Percentiles rank a stretch among this genome's conserved stretches.
Evolutionary conservation across 306 rosid species (phyloP).

Genomic region (Cucurbita ficifolia): DNA sequence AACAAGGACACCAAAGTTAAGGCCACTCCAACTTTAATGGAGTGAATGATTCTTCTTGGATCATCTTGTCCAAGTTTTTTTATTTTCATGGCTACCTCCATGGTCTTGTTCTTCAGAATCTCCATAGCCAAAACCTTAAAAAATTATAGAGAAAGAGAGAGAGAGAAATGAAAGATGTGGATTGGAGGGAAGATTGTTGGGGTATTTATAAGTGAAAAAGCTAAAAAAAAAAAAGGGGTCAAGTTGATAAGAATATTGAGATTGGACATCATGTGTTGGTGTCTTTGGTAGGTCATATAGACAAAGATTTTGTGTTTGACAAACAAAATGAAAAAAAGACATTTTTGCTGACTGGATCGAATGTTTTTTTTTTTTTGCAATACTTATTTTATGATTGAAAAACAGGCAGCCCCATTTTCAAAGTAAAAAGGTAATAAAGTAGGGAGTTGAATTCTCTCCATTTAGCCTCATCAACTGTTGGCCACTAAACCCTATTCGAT

Average conservation of each 20-base stretch:
- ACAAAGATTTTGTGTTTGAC: conserved; percentile 11
- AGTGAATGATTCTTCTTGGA: conserved; percentile 75
- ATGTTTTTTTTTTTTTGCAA: neutral
- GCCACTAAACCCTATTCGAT: neutral
- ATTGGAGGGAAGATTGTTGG: neutral
- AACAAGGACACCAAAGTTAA: conserved; percentile 68
- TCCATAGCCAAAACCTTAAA: conserved; percentile 25
- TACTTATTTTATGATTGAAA: neutral
- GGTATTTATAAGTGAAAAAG: conserved; percentile 27
- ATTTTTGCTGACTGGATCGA: conserved; percentile 11
- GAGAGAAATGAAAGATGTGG: neutral
- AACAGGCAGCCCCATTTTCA: neutral
- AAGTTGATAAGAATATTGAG: conserved; percentile 8
- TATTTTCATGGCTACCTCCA: conserved; percentile 17
- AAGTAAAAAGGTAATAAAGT: neutral
- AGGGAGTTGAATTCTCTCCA: neutral
- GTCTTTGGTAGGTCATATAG: conserved; percentile 22
- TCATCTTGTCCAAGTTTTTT: conserved; percentile 71
- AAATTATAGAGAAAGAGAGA: neutral
- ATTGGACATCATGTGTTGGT: conserved; percentile 24
- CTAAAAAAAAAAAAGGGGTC: neutral
- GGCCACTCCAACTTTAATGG: conserved; percentile 80
- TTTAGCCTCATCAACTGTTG: neutral
- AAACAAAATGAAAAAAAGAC: conserved; percentile 3
- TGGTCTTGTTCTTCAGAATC: conserved; percentile 25